Evolutionary conservation across 2,329 filamentous ascomycete genomes (phyloP), one percentile per base, ranked within the genome.

Genomic region (Phialophora macrospora): DNA sequence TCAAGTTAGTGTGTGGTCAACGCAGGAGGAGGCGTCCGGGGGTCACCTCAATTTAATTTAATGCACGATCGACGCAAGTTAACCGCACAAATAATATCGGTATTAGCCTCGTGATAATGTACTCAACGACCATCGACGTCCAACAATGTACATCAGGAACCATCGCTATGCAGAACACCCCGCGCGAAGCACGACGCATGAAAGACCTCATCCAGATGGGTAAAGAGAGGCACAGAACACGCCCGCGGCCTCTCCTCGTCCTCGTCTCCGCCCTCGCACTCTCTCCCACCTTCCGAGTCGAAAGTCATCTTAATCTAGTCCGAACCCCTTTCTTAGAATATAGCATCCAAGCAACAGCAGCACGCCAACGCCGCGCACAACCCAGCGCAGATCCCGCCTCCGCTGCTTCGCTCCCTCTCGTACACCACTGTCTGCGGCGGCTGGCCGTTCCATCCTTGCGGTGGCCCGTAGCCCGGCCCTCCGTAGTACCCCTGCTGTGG

Each of bases 291-390:
- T 9, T 9, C 32, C 32, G 7, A 17, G 38, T 6, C 3, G 38
- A 41, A 41, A 5, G 4, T 41, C 38, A 17, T 41, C 32, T 12
- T 9, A 34, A 4, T 34, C 32, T 34, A 2, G 0, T 11, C 32
- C 2, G 32, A 12, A 34, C 12, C 9, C 4, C 32, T 6, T 20
- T 22, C 26, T 60, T 77, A 80, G 64, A 80, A 81, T 60, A 81
- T 70, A 57, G 80, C 77, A 74, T 82, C 81, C 74, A 83, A 76
- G 73, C 81, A 83, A 72, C 81, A 83, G 70, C 81, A 83, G 69
- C 80, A 82, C 8, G 81, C 81, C 63, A 82, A 60, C 20, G 79
- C 80, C 55, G 79, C 80, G 70, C 81, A 72, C 17, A 83, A 74
- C 73, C 80, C 81, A 0, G 81, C 80, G 62, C 81, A 83, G 34